Conservation (phyloP, 1,284 basidiomycete species). For the Melampsora americana region DNA sequence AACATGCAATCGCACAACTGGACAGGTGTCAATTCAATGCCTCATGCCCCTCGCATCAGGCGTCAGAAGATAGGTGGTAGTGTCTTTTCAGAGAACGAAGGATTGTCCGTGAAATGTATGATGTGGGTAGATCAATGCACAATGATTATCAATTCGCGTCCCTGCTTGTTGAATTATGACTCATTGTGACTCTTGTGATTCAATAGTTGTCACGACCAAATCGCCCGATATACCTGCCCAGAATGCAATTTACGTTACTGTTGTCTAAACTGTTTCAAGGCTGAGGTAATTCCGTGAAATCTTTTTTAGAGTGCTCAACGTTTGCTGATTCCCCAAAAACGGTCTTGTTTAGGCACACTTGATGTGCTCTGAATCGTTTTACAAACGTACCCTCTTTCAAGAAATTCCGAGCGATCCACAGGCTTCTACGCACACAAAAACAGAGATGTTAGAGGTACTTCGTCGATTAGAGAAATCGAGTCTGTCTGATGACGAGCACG, state of each 20-base stretch:
- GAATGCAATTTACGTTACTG: conserved; percentile 34
- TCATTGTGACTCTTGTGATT: no score
- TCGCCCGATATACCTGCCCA: conserved; percentile 31
- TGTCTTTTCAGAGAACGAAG: background rate
- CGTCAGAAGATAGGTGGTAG: background rate
- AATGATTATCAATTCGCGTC: background rate
- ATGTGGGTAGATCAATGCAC: background rate
- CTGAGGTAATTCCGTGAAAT: conserved; percentile 1
- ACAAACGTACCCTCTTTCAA: conserved; percentile 15
- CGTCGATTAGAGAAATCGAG: background rate
- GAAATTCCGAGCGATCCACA: conserved; percentile 1
- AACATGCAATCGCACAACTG: background rate
- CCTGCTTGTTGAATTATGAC: background rate
- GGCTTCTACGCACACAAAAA: background rate
- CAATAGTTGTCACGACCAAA: conserved; percentile 13
- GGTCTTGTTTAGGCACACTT: conserved; percentile 9
- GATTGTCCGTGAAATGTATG: background rate
- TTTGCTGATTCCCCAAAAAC: background rate
- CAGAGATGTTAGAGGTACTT: conserved; percentile 6
- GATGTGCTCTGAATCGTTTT: conserved; percentile 41
- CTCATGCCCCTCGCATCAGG: background rate
- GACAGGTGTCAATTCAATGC: background rate
- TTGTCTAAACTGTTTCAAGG: conserved; percentile 26
- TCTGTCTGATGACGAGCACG: background rate
- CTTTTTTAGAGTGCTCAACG: background rate